Percentiles rank a stretch among this genome's conserved stretches.
These are phyloP conservation scores for Syncephalastrum sp. DNA, from an alignment of 371 early-diverging fungal species.

Conservation along the genomic window DNA sequence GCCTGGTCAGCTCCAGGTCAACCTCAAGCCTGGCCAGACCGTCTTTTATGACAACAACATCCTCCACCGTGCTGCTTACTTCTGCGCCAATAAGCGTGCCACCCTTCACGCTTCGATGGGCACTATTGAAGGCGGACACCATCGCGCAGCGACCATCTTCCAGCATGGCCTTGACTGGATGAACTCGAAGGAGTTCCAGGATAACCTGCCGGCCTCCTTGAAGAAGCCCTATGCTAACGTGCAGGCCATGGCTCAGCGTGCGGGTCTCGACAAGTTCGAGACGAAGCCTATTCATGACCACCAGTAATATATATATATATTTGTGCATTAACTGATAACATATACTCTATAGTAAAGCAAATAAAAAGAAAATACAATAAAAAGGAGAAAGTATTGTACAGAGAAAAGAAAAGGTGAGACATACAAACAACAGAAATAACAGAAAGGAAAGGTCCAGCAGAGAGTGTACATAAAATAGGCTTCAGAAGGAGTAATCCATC, in stretches of 20 bases:
- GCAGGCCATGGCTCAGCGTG: slow-evolving; percentile 36
- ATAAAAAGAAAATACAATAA: neutral
- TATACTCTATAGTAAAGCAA: neutral
- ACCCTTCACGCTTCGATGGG: slow-evolving; percentile 61
- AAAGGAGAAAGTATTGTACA: too few relatives aligned
- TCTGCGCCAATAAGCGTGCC: slow-evolving; percentile 39
- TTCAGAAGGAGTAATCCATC: slow-evolving; percentile 27
- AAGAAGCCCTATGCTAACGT: slow-evolving; percentile 41
- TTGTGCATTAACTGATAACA: slow-evolving; percentile 1
- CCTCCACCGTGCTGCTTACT: slow-evolving; percentile 55
- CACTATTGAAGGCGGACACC: slow-evolving; percentile 51
- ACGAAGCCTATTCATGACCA: slow-evolving; percentile 32
- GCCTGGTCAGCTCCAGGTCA: slow-evolving; percentile 46
- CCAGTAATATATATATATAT: slow-evolving; percentile 2
- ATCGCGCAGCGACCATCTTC: slow-evolving; percentile 51
- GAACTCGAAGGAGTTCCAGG: slow-evolving; percentile 35
- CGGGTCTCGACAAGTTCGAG: slow-evolving; percentile 29
- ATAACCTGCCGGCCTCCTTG: slow-evolving; percentile 38
- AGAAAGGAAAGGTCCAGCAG: too few relatives aligned
- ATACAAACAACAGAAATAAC: too few relatives aligned
- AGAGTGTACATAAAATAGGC: too few relatives aligned
- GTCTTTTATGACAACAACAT: slow-evolving; percentile 62
- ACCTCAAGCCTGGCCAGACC: slow-evolving; percentile 52
- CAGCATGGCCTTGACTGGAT: slow-evolving; percentile 59
- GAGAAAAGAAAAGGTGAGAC: too few relatives aligned